Evolutionary conservation across 441 rosid genomes (phyloP), one percentile per base, ranked within the genome.

Genomic region (Breynia disticha): DNA sequence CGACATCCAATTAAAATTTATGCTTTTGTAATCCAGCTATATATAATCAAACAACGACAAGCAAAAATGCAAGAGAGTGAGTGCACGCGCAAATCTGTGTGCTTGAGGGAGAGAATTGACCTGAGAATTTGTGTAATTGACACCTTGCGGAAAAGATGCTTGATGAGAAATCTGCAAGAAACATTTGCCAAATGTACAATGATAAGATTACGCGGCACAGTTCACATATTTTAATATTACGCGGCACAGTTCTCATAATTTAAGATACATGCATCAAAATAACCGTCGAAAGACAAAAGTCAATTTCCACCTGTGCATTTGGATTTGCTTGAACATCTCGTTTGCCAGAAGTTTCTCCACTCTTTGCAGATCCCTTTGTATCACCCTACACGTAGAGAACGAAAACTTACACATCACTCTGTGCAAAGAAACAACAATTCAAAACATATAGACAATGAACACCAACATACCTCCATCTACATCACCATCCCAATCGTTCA

Each of bases 401-500:
- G 20, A 15, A 28, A 39, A 28, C 21, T 46, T 15, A 21, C 7
- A 20, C 16, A 32, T 44, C 8, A 15, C 22, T 19, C 41, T 12
- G 19, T 7, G 43, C 18, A 50, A 46, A 52, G 19, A 47, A 56
- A 50, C 16, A 49, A 9, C 9, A 47, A 46, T 35, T 16, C 19
- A 42, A 21, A 37, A 52, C 11, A n/a, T 5, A 20, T 19, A 12
- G 8, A 55, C 16, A 51, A 56, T 35, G 54, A 35, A 57, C 12
- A 43, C 32, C 10, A 47, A 50, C 74, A 64, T 56, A 93, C 97
- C 98, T 93, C 98, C 95, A 89, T 84, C 97, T 93, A 79, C 59
- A 57, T 18, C 59, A 59, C 63, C 54, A 66, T 16, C 59, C 54
- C 35, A 3, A 16, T 21, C 55, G n/a, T n/a, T n/a, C n/a, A 61